A percentile compares a stretch with the other conserved stretches of the same genome.
Conservation (phyloP, 805 yeast species). For the Yarrowia sp. region DNA sequence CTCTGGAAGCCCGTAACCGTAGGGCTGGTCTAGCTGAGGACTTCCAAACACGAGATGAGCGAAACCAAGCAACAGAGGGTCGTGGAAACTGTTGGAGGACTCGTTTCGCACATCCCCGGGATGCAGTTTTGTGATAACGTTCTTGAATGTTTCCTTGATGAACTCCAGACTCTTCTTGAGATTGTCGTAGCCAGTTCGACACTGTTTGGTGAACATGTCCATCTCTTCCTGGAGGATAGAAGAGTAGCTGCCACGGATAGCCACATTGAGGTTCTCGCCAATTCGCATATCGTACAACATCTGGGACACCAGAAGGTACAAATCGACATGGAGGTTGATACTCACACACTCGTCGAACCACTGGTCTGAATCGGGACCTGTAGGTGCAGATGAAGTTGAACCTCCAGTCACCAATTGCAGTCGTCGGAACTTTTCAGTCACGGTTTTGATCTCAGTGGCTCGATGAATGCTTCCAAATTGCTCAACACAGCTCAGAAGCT, state of each 20-base stretch:
- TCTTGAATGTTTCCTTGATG: neutral
- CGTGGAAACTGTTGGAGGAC: conserved; percentile 22
- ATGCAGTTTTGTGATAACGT: neutral
- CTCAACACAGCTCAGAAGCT: conserved; percentile 10
- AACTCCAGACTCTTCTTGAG: conserved; percentile 5
- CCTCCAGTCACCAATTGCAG: conserved; percentile 7
- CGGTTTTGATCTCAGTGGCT: neutral
- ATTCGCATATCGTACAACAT: conserved; percentile 36
- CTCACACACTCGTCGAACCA: conserved; percentile 36
- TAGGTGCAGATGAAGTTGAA: neutral
- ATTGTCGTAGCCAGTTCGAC: neutral
- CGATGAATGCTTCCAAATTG: conserved; percentile 20
- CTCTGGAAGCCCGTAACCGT: conserved; percentile 16
- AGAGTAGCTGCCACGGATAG: conserved; percentile 12
- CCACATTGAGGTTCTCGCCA: conserved; percentile 17
- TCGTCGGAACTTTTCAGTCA: conserved; percentile 16
- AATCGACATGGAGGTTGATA: conserved; percentile 9
- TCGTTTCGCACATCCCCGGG: conserved; percentile 23
- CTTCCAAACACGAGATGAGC: neutral
- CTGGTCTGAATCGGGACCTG: conserved; percentile 8
- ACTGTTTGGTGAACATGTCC: conserved; percentile 3
- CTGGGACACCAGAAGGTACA: neutral
- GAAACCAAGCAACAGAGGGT: conserved; percentile 13
- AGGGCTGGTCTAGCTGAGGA: neutral
- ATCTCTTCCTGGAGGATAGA: conserved; percentile 22